Base-by-base conservation (phyloP, 2,329 filamentous ascomycete genomes). In the Gliomastix tumulicola region DNA sequence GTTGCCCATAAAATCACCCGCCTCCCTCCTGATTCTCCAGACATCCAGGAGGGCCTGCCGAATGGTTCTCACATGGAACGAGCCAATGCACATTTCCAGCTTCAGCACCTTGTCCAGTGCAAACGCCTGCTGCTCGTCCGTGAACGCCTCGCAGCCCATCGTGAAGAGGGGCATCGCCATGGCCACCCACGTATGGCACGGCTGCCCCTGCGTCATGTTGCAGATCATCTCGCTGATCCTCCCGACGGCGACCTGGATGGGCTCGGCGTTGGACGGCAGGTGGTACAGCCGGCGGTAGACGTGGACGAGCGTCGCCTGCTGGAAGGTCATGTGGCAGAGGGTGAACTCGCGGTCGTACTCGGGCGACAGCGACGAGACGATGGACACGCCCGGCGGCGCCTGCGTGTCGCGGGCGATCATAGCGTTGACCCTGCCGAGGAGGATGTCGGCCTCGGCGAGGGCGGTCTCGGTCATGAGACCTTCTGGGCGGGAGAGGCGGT, bases 131-230 rank as follows among this genome's bases (percentile, higher is more conserved):
- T 53, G 47, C 0, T 43, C 42, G 4, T 42, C 20, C 1, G 31
- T 38, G 20, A 49, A 54, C 0, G 50, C 51, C 5, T 54, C 51
- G 4, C 51, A 53, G 0, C 51, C 51, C 2, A 54, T 43, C 0
- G 51, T 54, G 3, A 54, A 54, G 1, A 54, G 23, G 0, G 51
- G 51, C 51, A 54, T 54, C 0, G 51, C 44, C 51, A 54, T 54
- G 0, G 51, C 51, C 3, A 54, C 51, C 51, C 51, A 54, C 0
- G 51, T 53, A n/a, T 53, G 49, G 7, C 51, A 53, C 1, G 51
- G 49, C 15, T 52, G 44, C 0, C 51, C 51, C 11, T 54, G 51
- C 0, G 47, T 43, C 51, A 54, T 54, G 3, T 48, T 49, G 6
- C 32, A 43, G 0, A 54, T 43, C 48, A 54, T 53, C 0, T 16